Evolutionary conservation across 2,329 filamentous ascomycete species (phyloP).

Genomic region (Penicillium nordicum): DNA sequence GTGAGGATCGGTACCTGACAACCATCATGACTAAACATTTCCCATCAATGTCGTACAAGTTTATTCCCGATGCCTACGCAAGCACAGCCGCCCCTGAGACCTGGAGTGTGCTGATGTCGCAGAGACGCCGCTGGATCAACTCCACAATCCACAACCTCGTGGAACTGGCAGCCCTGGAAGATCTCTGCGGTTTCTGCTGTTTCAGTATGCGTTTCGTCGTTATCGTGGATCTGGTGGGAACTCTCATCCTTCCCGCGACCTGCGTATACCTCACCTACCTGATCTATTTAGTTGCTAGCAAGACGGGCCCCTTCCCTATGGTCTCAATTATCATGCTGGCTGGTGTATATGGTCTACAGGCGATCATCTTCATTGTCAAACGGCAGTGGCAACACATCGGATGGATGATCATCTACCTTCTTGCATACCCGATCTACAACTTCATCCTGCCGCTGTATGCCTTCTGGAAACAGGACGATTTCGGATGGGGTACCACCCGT

Average conservation of each 20-base stretch:
- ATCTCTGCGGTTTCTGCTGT: constrained; percentile 97
- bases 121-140: constrained; percentile 98
- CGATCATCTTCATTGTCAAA: constrained; percentile 93
- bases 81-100: constrained; percentile 90
- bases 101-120: constrained; percentile 92
- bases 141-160: constrained; percentile 95
- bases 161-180: constrained; percentile 83
- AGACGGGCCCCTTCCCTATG: constrained; percentile 71
- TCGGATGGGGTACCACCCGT: constrained; percentile 97
- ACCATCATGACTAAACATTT: constrained; percentile 99
- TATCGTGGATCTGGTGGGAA: constrained; percentile 89
- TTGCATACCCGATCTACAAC: constrained; percentile 93
- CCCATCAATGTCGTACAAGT: constrained; percentile 93
- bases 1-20: constrained; percentile 95
- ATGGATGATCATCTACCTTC: constrained; percentile 98
- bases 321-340: constrained; percentile 88
- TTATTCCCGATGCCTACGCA: constrained; percentile 87
- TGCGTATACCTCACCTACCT: constrained; percentile 83
- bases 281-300: constrained; percentile 70
- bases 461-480: constrained; percentile 99
- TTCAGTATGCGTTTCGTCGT: constrained; percentile 98
- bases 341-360: constrained; percentile 91
- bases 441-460: constrained; percentile 91
- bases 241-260: constrained; percentile 85
- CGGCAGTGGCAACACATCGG: constrained; percentile 97